phyloP scores from a whole-genome alignment of 495 filamentous ascomycete genomes.

The Neohortaea acidophila region DNA sequence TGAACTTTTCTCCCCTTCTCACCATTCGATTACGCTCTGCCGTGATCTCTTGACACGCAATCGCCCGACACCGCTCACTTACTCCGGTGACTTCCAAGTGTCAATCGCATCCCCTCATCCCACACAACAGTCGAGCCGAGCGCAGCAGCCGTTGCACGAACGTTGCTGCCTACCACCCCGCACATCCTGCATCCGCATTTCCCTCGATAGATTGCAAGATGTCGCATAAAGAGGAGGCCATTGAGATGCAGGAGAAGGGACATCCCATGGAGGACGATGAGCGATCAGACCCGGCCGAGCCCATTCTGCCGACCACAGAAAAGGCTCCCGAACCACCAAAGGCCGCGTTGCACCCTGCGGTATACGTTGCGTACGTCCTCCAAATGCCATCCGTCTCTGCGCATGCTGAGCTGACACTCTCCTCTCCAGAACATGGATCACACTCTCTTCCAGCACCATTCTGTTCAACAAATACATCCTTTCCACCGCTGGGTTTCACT shows the following conservation, averaged over 20 bases:
- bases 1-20: no score
- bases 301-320: conserved; percentile 58
- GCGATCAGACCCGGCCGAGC: conserved; percentile 34
- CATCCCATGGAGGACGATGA: conserved; percentile 63
- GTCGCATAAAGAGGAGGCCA: no score
- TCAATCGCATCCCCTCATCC: no score
- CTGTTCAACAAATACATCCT: conserved; percentile 99
- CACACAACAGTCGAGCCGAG: no score
- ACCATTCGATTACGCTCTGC: no score
- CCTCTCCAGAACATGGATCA: conserved; percentile 64
- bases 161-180: no score
- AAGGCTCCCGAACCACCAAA: conserved; percentile 51
- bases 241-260: conserved; percentile 52
- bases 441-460: conserved; percentile 81
- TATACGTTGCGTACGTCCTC: conserved; percentile 71
- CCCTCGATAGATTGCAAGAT: no score
- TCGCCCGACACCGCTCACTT: no score
- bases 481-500: conserved; percentile 56
- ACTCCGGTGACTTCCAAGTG: no score
- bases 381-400: not conserved
- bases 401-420: not conserved
- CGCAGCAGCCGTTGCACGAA: no score
- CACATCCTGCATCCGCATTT: no score
- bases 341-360: conserved; percentile 56
- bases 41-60: no score